Evolutionary conservation across 306 rosid species (phyloP).

Genomic region (Pachyrhizus erosus): DNA sequence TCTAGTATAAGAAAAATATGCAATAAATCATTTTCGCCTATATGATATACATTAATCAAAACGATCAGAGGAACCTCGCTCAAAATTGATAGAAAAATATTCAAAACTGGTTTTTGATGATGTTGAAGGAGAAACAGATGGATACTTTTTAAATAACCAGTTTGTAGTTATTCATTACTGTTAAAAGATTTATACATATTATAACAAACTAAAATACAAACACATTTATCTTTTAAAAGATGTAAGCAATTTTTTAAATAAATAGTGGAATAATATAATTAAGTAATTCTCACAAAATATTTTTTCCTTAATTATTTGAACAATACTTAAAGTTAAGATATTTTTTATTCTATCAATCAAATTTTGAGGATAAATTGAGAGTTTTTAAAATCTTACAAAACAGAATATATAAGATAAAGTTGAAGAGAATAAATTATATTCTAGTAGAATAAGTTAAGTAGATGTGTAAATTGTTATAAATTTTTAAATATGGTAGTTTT

Average conservation of each 20-base stretch:
- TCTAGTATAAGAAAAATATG: too few relatives aligned
- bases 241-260: too few relatives aligned
- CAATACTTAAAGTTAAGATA: too few relatives aligned
- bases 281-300: too few relatives aligned
- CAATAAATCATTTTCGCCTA: background rate
- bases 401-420: background rate
- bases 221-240: background rate
- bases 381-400: background rate
- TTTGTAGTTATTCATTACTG: background rate
- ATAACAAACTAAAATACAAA: too few relatives aligned
- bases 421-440: background rate
- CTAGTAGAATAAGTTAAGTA: too few relatives aligned
- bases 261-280: too few relatives aligned
- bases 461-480: too few relatives aligned
- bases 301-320: background rate
- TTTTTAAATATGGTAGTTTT: too few relatives aligned
- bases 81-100: background rate
- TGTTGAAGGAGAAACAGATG: background rate
- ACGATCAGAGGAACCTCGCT: background rate
- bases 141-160: background rate
- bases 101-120: background rate
- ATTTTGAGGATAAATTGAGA: background rate
- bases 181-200: too few relatives aligned
- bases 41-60: background rate
- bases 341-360: too few relatives aligned